Evolutionary conservation across 129 eudicot genomes (phyloP).

Genomic region (Cynara cardunculus): DNA sequence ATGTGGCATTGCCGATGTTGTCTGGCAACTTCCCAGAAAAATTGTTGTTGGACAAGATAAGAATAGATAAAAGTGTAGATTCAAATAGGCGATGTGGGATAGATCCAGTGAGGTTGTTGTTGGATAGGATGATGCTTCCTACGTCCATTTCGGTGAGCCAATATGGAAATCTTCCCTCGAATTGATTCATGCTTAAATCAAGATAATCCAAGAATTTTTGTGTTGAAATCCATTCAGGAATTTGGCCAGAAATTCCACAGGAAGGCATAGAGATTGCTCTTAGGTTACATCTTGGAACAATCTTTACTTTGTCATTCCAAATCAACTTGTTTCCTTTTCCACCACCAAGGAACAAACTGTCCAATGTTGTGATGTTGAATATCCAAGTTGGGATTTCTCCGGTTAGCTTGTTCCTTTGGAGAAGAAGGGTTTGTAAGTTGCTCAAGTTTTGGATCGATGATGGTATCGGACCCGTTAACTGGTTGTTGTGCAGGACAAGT

Average conservation of each 20-base stretch:
- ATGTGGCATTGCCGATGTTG: slow-evolving; percentile 34
- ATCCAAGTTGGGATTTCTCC: slow-evolving; percentile 44
- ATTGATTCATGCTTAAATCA: slow-evolving; percentile 35
- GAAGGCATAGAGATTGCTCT: slow-evolving; percentile 25
- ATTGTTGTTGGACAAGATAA: slow-evolving; percentile 31
- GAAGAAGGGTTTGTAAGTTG: slow-evolving; percentile 20
- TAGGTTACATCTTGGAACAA: slow-evolving; percentile 34
- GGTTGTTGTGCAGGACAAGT: slow-evolving; percentile 27
- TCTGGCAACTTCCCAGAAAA: slow-evolving; percentile 37
- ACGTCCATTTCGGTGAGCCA: slow-evolving; percentile 44
- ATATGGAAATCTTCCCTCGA: slow-evolving; percentile 32
- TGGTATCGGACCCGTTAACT: slow-evolving; percentile 30
- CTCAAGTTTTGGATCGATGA: slow-evolving; percentile 15
- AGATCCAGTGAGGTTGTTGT: slow-evolving; percentile 30
- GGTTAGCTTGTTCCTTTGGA: slow-evolving; percentile 23
- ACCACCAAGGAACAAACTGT: slow-evolving; percentile 29
- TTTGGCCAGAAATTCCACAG: slow-evolving; percentile 21
- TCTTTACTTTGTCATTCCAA: slow-evolving; percentile 31
- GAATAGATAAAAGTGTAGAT: slow-evolving; percentile 10
- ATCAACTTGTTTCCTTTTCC: neutral
- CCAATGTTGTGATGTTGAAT: slow-evolving; percentile 10
- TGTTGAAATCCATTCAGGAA: slow-evolving; percentile 34
- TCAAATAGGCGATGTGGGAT: slow-evolving; percentile 34
- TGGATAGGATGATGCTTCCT: slow-evolving; percentile 31
- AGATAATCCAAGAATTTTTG: slow-evolving; percentile 31